Conservation (phyloP, 2,329 filamentous ascomycete species). For the Diplodia mutila region DNA sequence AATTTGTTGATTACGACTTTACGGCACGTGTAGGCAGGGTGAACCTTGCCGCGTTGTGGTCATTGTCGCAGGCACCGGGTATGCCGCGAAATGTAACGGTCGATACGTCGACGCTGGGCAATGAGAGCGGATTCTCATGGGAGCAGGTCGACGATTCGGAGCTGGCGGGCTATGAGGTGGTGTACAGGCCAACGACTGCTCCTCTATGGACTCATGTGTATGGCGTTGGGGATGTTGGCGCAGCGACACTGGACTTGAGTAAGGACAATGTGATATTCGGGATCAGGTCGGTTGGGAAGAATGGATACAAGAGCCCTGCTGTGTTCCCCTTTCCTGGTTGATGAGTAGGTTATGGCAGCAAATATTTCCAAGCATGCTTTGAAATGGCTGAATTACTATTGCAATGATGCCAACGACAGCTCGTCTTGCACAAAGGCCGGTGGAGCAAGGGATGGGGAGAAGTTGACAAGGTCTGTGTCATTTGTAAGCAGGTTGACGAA, state of each 20-base stretch:
- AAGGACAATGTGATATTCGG: slow-evolving; percentile 65
- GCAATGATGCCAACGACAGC: background rate
- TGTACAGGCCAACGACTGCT: slow-evolving; percentile 58
- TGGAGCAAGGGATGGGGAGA: background rate
- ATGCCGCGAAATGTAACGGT: slow-evolving; percentile 55
- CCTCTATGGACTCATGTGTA: slow-evolving; percentile 56
- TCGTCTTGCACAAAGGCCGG: background rate
- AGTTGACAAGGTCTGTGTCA: background rate
- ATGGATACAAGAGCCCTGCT: slow-evolving; percentile 57
- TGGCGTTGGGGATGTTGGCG: slow-evolving; percentile 54
- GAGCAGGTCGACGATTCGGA: slow-evolving; percentile 44
- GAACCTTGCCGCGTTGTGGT: slow-evolving; percentile 60
- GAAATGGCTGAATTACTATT: background rate
- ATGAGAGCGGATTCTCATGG: slow-evolving; percentile 58
- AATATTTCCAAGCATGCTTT: background rate
- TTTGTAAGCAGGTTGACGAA: too few species aligned
- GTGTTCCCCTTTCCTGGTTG: slow-evolving; percentile 47
- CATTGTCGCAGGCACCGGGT: slow-evolving; percentile 56
- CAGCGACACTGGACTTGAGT: slow-evolving; percentile 53
- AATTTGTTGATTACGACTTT: slow-evolving; percentile 63
- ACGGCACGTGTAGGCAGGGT: slow-evolving; percentile 59
- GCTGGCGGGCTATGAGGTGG: slow-evolving; percentile 57
- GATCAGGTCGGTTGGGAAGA: slow-evolving; percentile 54
- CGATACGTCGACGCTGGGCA: slow-evolving; percentile 52
- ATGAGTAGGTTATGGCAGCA: background rate